phyloP scores from a whole-genome alignment of 371 early-diverging fungal genomes.

The Batkoa obscura region DNA sequence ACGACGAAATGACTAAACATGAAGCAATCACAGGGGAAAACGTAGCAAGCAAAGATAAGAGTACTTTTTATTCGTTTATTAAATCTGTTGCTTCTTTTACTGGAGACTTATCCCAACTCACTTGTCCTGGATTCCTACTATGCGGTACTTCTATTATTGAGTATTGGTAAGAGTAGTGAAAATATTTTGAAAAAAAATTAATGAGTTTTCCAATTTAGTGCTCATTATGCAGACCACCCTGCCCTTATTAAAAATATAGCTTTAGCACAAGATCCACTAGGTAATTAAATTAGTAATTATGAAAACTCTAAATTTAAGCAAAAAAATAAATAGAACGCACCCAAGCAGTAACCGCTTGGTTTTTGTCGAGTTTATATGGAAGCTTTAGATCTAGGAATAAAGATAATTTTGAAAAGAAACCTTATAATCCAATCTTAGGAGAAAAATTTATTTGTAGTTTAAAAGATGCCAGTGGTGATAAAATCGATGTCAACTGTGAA shows the following conservation, averaged over 20 bases:
- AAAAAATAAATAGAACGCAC: slow-evolving; percentile 29
- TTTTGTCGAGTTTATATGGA: slow-evolving; percentile 55
- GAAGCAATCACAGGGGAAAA: not conserved
- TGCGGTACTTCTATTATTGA: slow-evolving; percentile 55
- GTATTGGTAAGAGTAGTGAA: slow-evolving; percentile 31
- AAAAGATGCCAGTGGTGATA: not conserved
- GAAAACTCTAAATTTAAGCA: not conserved
- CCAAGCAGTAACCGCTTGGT: slow-evolving; percentile 51
- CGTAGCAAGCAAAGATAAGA: slow-evolving; percentile 44
- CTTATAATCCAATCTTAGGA: slow-evolving; percentile 67
- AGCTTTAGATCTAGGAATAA: slow-evolving; percentile 37
- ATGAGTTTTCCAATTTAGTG: slow-evolving; percentile 17
- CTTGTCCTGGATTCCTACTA: slow-evolving; percentile 57
- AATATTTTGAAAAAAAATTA: slow-evolving; percentile 7
- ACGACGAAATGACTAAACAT: slow-evolving; percentile 4
- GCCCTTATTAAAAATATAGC: slow-evolving; percentile 39
- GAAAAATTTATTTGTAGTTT: slow-evolving; percentile 26
- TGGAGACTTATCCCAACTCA: slow-evolving; percentile 56
- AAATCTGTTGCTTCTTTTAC: slow-evolving; percentile 54
- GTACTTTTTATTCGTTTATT: slow-evolving; percentile 47
- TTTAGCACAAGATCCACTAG: slow-evolving; percentile 27
- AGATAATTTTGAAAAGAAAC: slow-evolving; percentile 49
- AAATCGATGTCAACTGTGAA: not conserved
- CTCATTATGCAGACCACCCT: slow-evolving; percentile 54
- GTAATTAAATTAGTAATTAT: slow-evolving; percentile 6